Evolutionary conservation across 371 early-diverging fungal genomes (phyloP).

Genomic region (Circinella minor): DNA sequence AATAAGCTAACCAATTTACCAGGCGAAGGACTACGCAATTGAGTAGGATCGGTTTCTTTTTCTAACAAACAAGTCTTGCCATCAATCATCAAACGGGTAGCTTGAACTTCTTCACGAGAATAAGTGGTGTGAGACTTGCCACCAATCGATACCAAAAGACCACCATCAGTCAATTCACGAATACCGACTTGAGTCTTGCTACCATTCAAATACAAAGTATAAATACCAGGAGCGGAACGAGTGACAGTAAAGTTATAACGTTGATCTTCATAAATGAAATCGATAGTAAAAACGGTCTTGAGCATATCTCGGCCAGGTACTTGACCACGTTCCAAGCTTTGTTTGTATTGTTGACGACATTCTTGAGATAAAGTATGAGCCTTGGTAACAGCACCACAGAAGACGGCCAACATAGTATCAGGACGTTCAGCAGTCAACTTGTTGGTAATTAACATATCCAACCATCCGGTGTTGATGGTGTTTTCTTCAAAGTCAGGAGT

Average conservation of each 20-base stretch:
- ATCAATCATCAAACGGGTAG: constrained; percentile 88
- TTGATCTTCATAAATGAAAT: constrained; percentile 90
- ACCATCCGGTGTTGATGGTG: constrained; percentile 95
- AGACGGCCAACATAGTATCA: constrained; percentile 85
- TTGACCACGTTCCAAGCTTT: constrained; percentile 90
- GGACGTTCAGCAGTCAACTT: constrained; percentile 92
- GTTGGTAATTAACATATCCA: constrained; percentile 91
- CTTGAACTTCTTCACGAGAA: constrained; percentile 88
- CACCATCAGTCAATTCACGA: constrained; percentile 89
- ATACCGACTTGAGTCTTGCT: constrained; percentile 82
- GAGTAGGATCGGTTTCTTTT: constrained; percentile 95
- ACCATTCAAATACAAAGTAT: constrained; percentile 82
- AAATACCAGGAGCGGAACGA: constrained; percentile 81
- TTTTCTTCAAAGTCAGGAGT: constrained; percentile 89
- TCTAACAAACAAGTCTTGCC: constrained; percentile 93
- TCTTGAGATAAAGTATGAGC: constrained; percentile 72
- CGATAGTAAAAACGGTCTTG: constrained; percentile 76
- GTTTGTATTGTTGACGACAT: constrained; percentile 76
- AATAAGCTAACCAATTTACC: constrained; percentile 95
- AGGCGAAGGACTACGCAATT: constrained; percentile 94
- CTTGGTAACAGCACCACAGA: constrained; percentile 92
- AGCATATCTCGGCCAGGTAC: constrained; percentile 81
- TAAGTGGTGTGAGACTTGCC: constrained; percentile 93
- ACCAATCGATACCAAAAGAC: constrained; percentile 88
- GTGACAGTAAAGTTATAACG: constrained; percentile 88